phyloP scores from a whole-genome alignment of 2,329 filamentous ascomycete genomes.

The Taxawa tesnikishii region DNA sequence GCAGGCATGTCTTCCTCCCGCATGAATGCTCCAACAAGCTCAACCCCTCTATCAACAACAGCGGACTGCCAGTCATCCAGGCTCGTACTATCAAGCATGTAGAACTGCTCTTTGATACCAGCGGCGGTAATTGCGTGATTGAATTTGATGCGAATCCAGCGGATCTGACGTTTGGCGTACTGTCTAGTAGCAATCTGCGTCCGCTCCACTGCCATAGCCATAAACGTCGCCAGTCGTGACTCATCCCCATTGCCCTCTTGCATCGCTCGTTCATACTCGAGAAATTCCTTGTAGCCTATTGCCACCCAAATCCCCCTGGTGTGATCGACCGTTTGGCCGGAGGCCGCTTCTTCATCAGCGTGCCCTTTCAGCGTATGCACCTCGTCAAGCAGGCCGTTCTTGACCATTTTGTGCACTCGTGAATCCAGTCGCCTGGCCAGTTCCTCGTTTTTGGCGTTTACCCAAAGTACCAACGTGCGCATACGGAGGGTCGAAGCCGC shows the following conservation, averaged over 20 bases:
- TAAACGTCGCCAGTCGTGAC: constrained; percentile 42
- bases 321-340: constrained; percentile 51
- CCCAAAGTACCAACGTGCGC: constrained; percentile 70
- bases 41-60: constrained; percentile 54
- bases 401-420: constrained; percentile 76
- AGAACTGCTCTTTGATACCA: constrained; percentile 46
- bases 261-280: constrained; percentile 47
- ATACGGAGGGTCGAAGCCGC: constrained; percentile 17
- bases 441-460: constrained; percentile 58
- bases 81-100: constrained; percentile 70
- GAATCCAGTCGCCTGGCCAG: constrained; percentile 60
- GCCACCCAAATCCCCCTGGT: constrained; percentile 88
- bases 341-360: constrained; percentile 28
- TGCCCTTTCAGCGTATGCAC: constrained; percentile 42
- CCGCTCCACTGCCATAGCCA: constrained; percentile 51
- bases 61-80: constrained; percentile 45
- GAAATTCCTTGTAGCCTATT: constrained; percentile 90
- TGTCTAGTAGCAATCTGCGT: constrained; percentile 76
- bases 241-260: constrained; percentile 14
- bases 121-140: constrained; percentile 53
- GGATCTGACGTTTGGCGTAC: constrained; percentile 73
- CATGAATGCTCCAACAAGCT: constrained; percentile 54
- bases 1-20: constrained; percentile 33
- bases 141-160: constrained; percentile 79
- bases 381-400: constrained; percentile 51